Evolutionary conservation across 495 filamentous ascomycete species (phyloP).

Genomic region (Tuber calosporum): DNA sequence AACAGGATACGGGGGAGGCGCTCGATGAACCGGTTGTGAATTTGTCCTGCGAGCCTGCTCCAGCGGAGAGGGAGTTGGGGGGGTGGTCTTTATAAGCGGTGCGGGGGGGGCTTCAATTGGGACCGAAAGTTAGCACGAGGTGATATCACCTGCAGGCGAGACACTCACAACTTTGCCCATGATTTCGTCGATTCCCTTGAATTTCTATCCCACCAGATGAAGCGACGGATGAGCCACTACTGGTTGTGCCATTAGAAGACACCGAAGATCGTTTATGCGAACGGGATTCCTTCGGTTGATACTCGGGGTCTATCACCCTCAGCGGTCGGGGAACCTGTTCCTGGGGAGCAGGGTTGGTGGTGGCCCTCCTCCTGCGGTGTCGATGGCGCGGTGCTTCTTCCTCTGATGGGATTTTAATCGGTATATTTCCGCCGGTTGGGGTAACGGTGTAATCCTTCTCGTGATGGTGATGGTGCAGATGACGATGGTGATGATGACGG

Average conservation of each 20-base stretch:
- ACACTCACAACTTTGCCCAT: slow-evolving; percentile 21
- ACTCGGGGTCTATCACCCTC: neutral
- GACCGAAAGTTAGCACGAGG: neutral
- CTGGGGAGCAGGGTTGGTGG: neutral
- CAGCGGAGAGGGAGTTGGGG: slow-evolving; percentile 34
- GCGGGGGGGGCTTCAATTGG: slow-evolving; percentile 19
- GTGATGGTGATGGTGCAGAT: slow-evolving; percentile 19
- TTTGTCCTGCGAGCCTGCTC: slow-evolving; percentile 33
- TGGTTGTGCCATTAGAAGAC: neutral
- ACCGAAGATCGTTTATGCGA: neutral
- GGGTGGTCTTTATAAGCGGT: slow-evolving; percentile 33
- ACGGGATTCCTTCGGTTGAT: neutral
- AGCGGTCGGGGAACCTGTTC: neutral
- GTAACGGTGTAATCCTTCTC: slow-evolving; percentile 25
- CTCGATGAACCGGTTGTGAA: slow-evolving; percentile 15
- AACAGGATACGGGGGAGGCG: slow-evolving; percentile 30
- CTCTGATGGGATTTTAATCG: slow-evolving; percentile 20
- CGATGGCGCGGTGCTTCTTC: slow-evolving; percentile 1
- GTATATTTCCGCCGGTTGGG: slow-evolving; percentile 30
- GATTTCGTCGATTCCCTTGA: slow-evolving; percentile 9
- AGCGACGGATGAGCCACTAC: neutral
- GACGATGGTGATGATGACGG: slow-evolving; percentile 17
- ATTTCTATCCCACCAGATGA: slow-evolving; percentile 32
- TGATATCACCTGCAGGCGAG: neutral
- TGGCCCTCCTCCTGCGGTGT: neutral